Conservation (phyloP, 345 rosid species). For the Reutealis trisperma region DNA sequence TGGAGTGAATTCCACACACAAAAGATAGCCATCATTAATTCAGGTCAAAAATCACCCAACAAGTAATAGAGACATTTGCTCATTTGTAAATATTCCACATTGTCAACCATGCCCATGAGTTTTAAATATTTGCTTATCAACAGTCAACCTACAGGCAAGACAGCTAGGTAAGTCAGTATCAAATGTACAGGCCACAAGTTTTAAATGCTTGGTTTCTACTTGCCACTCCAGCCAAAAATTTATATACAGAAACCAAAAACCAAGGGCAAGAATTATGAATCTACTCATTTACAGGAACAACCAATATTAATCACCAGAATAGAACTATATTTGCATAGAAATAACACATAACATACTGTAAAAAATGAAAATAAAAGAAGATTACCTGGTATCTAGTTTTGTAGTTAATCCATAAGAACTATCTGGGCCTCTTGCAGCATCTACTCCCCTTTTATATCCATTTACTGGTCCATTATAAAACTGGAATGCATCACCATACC, state of each 20-base stretch:
- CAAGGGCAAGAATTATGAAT: not conserved
- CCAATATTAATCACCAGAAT: not conserved
- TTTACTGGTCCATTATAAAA: conserved; percentile 62
- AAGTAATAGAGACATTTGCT: not conserved
- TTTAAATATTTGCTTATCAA: too few species aligned
- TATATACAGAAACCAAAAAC: too few species aligned
- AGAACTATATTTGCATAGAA: not conserved
- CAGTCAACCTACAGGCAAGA: too few species aligned
- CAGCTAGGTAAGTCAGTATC: too few species aligned
- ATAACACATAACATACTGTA: not conserved
- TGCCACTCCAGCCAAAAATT: not conserved
- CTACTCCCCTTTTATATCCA: conserved; percentile 35
- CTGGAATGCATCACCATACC: conserved; percentile 40
- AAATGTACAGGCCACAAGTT: too few species aligned
- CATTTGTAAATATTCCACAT: not conserved
- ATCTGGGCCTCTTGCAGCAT: conserved; percentile 25
- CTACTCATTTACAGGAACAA: not conserved
- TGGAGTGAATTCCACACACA: not conserved
- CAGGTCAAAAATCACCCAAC: not conserved
- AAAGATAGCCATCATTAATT: not conserved
- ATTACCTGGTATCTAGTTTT: conserved; percentile 42
- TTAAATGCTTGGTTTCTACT: not conserved
- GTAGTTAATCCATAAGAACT: conserved; percentile 27
- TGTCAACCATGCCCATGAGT: not conserved
- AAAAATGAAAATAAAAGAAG: conserved; percentile 4